phyloP scores from a whole-genome alignment of 495 filamentous ascomycete genomes.

The Aspergillus avenaceus region DNA sequence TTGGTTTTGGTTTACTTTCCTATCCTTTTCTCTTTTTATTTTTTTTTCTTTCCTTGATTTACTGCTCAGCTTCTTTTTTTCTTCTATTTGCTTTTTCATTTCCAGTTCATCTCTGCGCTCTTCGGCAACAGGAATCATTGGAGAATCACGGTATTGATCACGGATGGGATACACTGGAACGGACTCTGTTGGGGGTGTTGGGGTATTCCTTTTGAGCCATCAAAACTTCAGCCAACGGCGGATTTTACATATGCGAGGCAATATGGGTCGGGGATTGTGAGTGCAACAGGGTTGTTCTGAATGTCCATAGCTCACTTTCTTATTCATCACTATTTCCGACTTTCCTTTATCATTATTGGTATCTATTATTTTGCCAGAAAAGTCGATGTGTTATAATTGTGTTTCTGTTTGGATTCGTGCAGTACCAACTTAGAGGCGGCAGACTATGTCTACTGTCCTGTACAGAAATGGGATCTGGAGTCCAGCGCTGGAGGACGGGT shows the following conservation, averaged over 20 bases:
- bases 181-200: slow-evolving; percentile 46
- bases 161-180: slow-evolving; percentile 44
- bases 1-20: not conserved
- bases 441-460: slow-evolving; percentile 13
- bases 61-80: not conserved
- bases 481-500: too few species aligned
- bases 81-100: slow-evolving; percentile 13
- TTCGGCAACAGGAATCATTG: slow-evolving; percentile 42
- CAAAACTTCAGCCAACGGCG: slow-evolving; percentile 16
- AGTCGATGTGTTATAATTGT: slow-evolving; percentile 17
- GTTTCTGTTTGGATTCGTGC: slow-evolving; percentile 10
- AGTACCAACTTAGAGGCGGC: slow-evolving; percentile 8
- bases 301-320: slow-evolving; percentile 31
- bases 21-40: slow-evolving; percentile 4
- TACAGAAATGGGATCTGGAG: slow-evolving; percentile 10
- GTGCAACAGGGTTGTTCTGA: slow-evolving; percentile 35
- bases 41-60: slow-evolving; percentile 26
- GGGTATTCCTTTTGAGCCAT: slow-evolving; percentile 45
- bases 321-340: slow-evolving; percentile 2
- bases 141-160: slow-evolving; percentile 47
- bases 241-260: slow-evolving; percentile 20
- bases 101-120: slow-evolving; percentile 33
- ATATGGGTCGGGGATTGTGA: slow-evolving; percentile 29
- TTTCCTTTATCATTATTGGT: slow-evolving; percentile 10
- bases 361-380: slow-evolving; percentile 11